Evolutionary conservation across 2,329 filamentous ascomycete species (phyloP).

Genomic region (Dactylellina leptospora): DNA sequence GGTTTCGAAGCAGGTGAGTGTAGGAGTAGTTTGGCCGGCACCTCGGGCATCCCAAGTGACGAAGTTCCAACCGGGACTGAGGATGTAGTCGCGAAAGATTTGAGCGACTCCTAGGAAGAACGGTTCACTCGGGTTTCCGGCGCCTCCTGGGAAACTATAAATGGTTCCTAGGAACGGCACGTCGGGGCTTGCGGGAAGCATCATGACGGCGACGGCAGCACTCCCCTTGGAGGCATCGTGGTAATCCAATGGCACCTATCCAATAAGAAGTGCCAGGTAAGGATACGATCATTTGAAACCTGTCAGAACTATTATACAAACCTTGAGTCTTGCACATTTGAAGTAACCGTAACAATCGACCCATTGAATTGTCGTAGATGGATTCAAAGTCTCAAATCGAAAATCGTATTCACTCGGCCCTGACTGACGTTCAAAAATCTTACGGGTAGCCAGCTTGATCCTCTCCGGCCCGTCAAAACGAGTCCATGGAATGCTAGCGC

Average conservation of each 20-base stretch:
- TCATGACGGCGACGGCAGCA: slow-evolving; percentile 35
- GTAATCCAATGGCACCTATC: slow-evolving; percentile 48
- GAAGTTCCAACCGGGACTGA: slow-evolving; percentile 39
- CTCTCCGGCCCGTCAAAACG: slow-evolving; percentile 8
- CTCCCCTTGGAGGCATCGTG: slow-evolving; percentile 24
- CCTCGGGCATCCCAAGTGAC: slow-evolving; percentile 50
- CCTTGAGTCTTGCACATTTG: slow-evolving; percentile 46
- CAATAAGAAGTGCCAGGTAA: not conserved
- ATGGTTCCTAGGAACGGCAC: slow-evolving; percentile 24
- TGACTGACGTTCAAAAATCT: slow-evolving; percentile 13
- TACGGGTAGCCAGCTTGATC: slow-evolving; percentile 16
- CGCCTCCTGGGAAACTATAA: slow-evolving; percentile 25
- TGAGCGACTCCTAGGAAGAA: slow-evolving; percentile 22
- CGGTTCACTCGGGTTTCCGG: slow-evolving; percentile 24
- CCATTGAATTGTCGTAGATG: slow-evolving; percentile 35
- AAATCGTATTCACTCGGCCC: slow-evolving; percentile 28
- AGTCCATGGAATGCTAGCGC: slow-evolving; percentile 21
- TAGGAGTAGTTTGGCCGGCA: slow-evolving; percentile 39
- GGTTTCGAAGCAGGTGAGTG: slow-evolving; percentile 34
- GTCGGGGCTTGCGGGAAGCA: slow-evolving; percentile 23
- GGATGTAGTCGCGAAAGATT: slow-evolving; percentile 32
- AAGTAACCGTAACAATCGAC: slow-evolving; percentile 39
- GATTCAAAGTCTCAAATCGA: slow-evolving; percentile 37
- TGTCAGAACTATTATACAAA: not conserved
- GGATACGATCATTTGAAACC: not conserved